These are phyloP conservation scores for Aspergillus heteromorphus DNA, from an alignment of 495 filamentous ascomycete species.

Conservation along the genomic window DNA sequence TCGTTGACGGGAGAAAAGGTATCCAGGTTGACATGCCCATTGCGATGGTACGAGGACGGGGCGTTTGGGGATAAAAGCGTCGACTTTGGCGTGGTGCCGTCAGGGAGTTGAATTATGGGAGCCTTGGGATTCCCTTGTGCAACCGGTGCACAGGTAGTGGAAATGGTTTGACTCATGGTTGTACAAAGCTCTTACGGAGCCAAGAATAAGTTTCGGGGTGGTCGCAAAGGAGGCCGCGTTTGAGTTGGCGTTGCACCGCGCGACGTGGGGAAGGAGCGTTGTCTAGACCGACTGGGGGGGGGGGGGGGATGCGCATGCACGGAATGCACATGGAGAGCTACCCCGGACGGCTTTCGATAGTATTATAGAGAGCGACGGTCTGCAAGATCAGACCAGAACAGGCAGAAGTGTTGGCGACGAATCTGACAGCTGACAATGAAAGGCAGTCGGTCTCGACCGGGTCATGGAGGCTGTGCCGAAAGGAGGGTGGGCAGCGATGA, in stretches of 20 bases:
- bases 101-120: conserved; percentile 28
- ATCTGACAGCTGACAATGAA: background rate
- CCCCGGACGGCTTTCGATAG: background rate
- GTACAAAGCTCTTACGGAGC: background rate
- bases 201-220: background rate
- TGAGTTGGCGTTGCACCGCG: background rate
- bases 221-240: background rate
- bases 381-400: background rate
- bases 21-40: conserved; percentile 52
- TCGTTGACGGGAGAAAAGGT: conserved; percentile 80
- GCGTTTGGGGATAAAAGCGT: conserved; percentile 9
- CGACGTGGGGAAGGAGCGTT: conserved; percentile 1
- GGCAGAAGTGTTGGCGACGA: background rate
- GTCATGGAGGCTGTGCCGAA: conserved; percentile 11
- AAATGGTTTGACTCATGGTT: conserved; percentile 24
- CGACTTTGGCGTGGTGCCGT: conserved; percentile 16
- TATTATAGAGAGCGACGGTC: background rate
- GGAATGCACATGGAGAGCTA: background rate
- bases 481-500: conserved; percentile 2
- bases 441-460: background rate
- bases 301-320: background rate
- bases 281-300: background rate
- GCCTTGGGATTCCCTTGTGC: conserved; percentile 24
- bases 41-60: conserved; percentile 27
- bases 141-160: conserved; percentile 17